Conservation (phyloP, 257 asterid species). For the Mitragyna speciosa region DNA sequence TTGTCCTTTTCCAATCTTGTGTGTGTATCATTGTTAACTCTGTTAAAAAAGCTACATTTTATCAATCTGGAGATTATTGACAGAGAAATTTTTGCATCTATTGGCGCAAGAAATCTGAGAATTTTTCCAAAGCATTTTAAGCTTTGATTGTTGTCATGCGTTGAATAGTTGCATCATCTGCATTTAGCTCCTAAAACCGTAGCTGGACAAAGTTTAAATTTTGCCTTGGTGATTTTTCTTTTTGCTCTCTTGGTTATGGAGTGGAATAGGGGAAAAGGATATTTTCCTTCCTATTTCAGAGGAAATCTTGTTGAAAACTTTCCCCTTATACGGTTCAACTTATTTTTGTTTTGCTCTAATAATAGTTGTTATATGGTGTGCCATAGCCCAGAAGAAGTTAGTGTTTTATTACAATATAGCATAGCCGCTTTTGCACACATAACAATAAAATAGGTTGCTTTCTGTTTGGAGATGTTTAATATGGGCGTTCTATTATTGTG, state of each 20-base stretch:
- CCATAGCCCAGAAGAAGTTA: not conserved
- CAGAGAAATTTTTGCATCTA: not conserved
- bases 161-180: not conserved
- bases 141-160: not conserved
- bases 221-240: not conserved
- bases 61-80: not conserved
- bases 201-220: not conserved
- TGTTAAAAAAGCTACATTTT: conserved; percentile 4
- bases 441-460: too few species aligned
- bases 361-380: too few species aligned
- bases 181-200: not conserved
- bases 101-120: not conserved
- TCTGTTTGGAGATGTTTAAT: not conserved
- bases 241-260: not conserved
- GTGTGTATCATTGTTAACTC: not conserved
- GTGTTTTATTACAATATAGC: not conserved
- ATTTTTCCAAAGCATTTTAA: not conserved
- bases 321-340: not conserved
- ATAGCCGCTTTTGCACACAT: not conserved
- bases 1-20: conserved; percentile 26
- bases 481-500: not conserved
- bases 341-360: too few species aligned
- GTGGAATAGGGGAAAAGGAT: not conserved
- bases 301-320: not conserved
- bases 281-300: not conserved